Conservation (phyloP, 1,284 basidiomycete genomes). For the Leccinum huronense region DNA sequence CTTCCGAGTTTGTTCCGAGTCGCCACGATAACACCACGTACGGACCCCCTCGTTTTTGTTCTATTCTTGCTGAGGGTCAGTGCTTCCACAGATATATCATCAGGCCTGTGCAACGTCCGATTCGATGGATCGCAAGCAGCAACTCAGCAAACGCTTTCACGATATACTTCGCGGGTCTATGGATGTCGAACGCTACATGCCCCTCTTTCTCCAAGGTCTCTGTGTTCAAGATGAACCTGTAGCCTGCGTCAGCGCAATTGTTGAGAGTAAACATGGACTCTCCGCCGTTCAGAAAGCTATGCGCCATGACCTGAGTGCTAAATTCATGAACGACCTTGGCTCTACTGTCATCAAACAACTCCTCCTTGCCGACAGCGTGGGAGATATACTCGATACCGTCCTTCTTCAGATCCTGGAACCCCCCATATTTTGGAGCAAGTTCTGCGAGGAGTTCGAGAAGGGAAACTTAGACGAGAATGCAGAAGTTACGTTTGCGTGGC, state of each 20-base stretch:
- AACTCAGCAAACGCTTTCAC: conserved; percentile 28
- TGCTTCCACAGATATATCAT: background rate
- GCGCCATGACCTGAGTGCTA: conserved; percentile 38
- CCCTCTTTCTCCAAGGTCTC: conserved; percentile 51
- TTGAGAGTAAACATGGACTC: conserved; percentile 41
- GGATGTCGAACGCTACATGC: conserved; percentile 17
- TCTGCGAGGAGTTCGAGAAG: conserved; percentile 41
- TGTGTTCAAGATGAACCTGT: conserved; percentile 41
- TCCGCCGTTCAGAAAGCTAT: conserved; percentile 45
- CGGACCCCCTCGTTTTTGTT: background rate
- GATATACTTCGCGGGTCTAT: conserved; percentile 26
- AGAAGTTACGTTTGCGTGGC: conserved; percentile 46
- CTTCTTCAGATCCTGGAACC: conserved; percentile 49
- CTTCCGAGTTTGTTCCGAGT: too few relatives aligned
- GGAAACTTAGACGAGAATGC: conserved; percentile 39
- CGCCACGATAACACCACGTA: too few relatives aligned
- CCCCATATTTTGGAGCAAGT: conserved; percentile 52
- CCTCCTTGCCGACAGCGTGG: conserved; percentile 40
- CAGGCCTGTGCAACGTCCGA: background rate
- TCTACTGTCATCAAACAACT: conserved; percentile 43
- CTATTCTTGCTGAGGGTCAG: background rate
- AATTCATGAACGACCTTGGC: conserved; percentile 48
- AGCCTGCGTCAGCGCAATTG: conserved; percentile 42
- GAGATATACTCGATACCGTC: conserved; percentile 43
- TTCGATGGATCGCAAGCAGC: conserved; percentile 25